These are phyloP conservation scores for Silybum marianum DNA, from an alignment of 129 eudicot species.

Conservation along the genomic window DNA sequence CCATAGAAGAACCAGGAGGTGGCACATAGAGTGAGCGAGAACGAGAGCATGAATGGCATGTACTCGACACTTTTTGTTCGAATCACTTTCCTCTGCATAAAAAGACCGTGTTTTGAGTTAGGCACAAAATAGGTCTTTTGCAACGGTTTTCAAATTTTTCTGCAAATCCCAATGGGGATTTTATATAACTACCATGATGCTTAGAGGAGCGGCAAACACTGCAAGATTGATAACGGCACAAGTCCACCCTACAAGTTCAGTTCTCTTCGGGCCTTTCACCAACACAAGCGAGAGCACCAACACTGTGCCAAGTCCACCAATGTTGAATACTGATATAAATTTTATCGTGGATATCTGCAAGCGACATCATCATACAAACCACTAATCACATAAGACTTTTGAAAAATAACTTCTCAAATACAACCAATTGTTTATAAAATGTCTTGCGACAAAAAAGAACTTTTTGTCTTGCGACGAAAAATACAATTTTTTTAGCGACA, in stretches of 20 bases:
- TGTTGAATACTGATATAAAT: slow-evolving; percentile 47
- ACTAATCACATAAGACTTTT: not conserved
- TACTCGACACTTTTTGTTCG: slow-evolving; percentile 71
- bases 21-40: slow-evolving; percentile 64
- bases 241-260: slow-evolving; percentile 63
- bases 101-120: not conserved
- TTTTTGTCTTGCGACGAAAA: not conserved
- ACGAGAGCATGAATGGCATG: slow-evolving; percentile 69
- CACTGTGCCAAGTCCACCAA: slow-evolving; percentile 42
- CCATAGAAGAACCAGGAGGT: slow-evolving; percentile 83
- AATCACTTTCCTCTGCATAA: slow-evolving; percentile 59
- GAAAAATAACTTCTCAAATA: not conserved
- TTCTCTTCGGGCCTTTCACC: slow-evolving; percentile 48
- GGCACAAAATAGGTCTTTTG: not conserved
- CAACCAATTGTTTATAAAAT: not conserved
- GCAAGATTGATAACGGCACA: slow-evolving; percentile 56
- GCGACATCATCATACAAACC: not conserved
- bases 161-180: not conserved
- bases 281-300: slow-evolving; percentile 39
- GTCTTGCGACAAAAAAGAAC: not conserved
- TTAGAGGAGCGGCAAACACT: slow-evolving; percentile 76
- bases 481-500: not conserved
- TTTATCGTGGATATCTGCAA: slow-evolving; percentile 51
- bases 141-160: not conserved
- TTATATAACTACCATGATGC: slow-evolving; percentile 56